Evolutionary conservation across 257 asterid genomes (phyloP).

Genomic region (Scutellaria barbata): DNA sequence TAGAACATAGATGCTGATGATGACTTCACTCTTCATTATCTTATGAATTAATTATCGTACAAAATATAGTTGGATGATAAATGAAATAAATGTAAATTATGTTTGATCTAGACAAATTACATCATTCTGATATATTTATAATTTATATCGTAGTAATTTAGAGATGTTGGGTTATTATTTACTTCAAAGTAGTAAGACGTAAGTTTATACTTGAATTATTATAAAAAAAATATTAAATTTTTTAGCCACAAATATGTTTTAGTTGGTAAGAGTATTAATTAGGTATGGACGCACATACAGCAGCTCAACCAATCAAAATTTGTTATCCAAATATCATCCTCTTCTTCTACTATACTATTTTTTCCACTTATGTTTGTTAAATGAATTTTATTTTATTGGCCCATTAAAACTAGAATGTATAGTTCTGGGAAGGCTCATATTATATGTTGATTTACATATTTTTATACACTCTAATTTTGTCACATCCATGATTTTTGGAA

Average conservation of each 20-base stretch:
- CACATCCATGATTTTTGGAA: not conserved
- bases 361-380: slow-evolving; percentile 25
- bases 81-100: no score
- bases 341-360: not conserved
- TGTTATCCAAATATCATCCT: slow-evolving; percentile 23
- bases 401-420: no score
- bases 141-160: no score
- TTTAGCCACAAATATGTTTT: not conserved
- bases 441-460: not conserved
- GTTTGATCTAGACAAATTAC: no score
- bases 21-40: slow-evolving; percentile 5
- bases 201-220: no score
- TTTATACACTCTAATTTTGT: not conserved
- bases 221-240: no score
- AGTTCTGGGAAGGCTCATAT: not conserved
- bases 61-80: no score
- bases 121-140: no score
- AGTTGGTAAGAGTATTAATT: slow-evolving; percentile 11
- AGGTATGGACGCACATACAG: slow-evolving; percentile 26
- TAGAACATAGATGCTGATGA: slow-evolving; percentile 7
- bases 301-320: slow-evolving; percentile 29
- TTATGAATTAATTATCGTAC: not conserved
- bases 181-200: no score
- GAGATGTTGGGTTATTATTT: no score
- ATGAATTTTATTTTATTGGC: not conserved